Conservation (phyloP, 371 early-diverging fungal species). For the Apophysomyces elegans region DNA sequence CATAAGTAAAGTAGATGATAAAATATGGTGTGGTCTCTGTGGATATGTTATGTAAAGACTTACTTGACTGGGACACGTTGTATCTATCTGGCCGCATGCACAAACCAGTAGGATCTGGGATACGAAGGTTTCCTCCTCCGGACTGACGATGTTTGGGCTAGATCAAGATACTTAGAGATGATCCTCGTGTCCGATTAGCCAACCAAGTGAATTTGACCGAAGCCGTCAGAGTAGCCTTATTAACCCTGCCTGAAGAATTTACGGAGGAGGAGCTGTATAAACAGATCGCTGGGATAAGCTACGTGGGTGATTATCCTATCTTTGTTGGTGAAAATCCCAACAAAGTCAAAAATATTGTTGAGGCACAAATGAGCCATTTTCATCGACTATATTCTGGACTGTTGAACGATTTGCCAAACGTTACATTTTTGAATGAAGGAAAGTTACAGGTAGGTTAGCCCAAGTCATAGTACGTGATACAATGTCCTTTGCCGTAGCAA, state of each 20-base stretch:
- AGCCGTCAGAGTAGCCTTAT: constrained; percentile 80
- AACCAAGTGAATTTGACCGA: constrained; percentile 83
- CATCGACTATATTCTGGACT: constrained; percentile 77
- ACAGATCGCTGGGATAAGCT: constrained; percentile 83
- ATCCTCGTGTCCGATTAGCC: constrained; percentile 80
- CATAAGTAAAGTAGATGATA: constrained; percentile 52
- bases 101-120: constrained; percentile 72
- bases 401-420: constrained; percentile 74
- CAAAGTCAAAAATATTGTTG: constrained; percentile 90
- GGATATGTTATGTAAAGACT: constrained; percentile 78
- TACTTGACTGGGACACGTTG: constrained; percentile 90
- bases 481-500: constrained; percentile 35
- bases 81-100: constrained; percentile 95
- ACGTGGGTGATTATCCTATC: constrained; percentile 90
- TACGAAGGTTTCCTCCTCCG: background rate
- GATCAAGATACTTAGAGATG: constrained; percentile 80
- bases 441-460: constrained; percentile 39
- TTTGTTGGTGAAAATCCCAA: constrained; percentile 88
- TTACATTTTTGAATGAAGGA: constrained; percentile 59
- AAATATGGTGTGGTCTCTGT: constrained; percentile 96
- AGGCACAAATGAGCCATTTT: constrained; percentile 75
- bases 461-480: background rate
- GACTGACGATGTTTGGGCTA: constrained; percentile 19
- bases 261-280: constrained; percentile 78
- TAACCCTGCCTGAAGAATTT: constrained; percentile 81